phyloP scores from a whole-genome alignment of 495 filamentous ascomycete species.

The Neurospora sublineolata region DNA sequence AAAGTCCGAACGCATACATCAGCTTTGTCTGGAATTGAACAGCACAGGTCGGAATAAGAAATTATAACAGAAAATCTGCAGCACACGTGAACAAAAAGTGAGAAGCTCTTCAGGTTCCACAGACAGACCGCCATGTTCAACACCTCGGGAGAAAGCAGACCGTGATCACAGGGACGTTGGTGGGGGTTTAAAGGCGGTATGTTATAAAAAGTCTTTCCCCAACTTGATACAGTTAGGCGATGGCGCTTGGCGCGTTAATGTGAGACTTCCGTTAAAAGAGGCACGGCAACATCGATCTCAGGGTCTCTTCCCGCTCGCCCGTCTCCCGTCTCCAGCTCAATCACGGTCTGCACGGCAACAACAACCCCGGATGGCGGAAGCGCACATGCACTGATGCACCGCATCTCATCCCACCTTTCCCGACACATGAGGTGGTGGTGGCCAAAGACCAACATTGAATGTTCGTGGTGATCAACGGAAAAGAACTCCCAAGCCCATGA shows the following conservation, averaged over 20 bases:
- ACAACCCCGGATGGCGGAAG: neutral
- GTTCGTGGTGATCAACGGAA: neutral
- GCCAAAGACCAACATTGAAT: neutral
- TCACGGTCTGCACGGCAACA: neutral
- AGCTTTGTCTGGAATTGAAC: neutral
- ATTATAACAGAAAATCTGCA: neutral
- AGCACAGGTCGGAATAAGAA: neutral
- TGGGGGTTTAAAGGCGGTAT: neutral
- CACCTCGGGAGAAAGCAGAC: neutral
- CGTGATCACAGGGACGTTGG: neutral
- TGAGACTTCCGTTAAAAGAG: neutral
- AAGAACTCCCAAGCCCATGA: neutral
- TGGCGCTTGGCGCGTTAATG: neutral
- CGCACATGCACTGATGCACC: neutral
- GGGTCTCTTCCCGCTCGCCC: neutral
- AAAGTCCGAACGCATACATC: neutral
- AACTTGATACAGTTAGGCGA: neutral
- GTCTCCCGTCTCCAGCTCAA: too few relatives aligned
- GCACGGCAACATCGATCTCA: neutral
- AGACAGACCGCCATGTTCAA: neutral
- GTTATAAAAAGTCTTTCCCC: neutral
- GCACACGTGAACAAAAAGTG: neutral
- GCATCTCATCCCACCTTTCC: neutral
- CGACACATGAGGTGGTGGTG: neutral
- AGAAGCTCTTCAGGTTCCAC: neutral